Evolutionary conservation across 345 rosid genomes (phyloP).

Genomic region (Salix koriyanagi): DNA sequence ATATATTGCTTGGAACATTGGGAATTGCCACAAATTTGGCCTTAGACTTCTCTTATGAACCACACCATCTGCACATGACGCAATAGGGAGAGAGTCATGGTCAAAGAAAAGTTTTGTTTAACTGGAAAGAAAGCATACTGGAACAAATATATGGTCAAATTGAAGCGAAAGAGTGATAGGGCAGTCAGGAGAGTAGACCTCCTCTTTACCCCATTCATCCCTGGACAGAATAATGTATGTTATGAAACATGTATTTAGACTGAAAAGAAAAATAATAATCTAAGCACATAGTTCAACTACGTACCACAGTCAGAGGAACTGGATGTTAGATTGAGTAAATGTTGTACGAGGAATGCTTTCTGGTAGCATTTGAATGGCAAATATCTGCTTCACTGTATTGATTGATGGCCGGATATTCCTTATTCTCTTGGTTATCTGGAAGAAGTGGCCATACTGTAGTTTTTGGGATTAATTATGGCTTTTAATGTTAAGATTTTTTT

Average conservation of each 20-base stretch:
- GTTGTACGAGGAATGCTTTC: not conserved
- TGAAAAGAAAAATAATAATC: too few relatives aligned
- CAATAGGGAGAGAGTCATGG: not conserved
- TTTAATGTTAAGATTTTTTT: not conserved
- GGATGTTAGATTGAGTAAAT: too few relatives aligned
- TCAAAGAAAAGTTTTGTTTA: not conserved
- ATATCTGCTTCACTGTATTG: not conserved
- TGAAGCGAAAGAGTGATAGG: not conserved
- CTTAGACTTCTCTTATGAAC: not conserved
- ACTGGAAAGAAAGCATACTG: not conserved
- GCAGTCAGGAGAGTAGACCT: too few relatives aligned
- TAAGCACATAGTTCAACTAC: too few relatives aligned
- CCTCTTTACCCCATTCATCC: too few relatives aligned
- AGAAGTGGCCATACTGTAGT: not conserved
- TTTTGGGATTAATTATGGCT: conserved; percentile 1
- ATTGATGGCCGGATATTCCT: not conserved
- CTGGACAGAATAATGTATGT: too few relatives aligned
- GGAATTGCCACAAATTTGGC: not conserved
- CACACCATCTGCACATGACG: not conserved
- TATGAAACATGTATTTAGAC: too few relatives aligned
- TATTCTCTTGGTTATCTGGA: not conserved
- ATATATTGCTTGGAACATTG: not conserved
- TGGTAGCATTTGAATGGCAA: not conserved
- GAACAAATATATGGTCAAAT: not conserved
- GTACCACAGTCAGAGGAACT: too few relatives aligned